Evolutionary conservation across 2,329 filamentous ascomycete species (phyloP), one percentile per base, ranked within the genome.

Genomic region (Hypocrella siamensis): DNA sequence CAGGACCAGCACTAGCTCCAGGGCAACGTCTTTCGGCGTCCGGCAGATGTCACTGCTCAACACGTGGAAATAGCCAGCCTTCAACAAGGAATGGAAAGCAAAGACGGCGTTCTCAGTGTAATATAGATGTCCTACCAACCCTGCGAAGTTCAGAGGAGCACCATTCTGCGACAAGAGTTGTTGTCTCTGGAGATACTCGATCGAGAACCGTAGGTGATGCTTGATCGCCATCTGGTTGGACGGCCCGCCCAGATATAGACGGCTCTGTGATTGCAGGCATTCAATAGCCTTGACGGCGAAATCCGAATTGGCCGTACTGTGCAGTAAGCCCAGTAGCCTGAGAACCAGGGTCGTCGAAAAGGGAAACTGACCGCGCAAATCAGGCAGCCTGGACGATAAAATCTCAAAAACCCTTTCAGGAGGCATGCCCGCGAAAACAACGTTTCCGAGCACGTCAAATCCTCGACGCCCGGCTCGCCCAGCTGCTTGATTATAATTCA

Each of bases 401-500:
- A 88, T 64, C 31, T 79, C 70, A 38, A 69, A 66, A 2, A 74
- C 69, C 41, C 81, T 10, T 76, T 27, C 58, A 6, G 56, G 49
- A 1, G 66, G 56, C 12, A 88, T 63, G 2, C 68, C 68, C 38
- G 79, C 75, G 51, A 88, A 88, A 2, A 88, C 76, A 2, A 88
- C 76, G 43, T 88, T 88, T 35, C 81, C 81, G 2, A 88, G 65
- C 16, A 84, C 57, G 46, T 88, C 81, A 39, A 88, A 88, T 2
- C 81, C 81, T 56, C 81, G 70, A 51, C 81, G 75, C 41, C 81
- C 81, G 19, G 81, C 77, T 61, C 80, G 75, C 52, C 82, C 80
- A 35, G 79, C 72, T 6, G 71, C 78, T 49, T 88, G 81, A 7
- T 78, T 70, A 49, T 79, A 88, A 47, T 82, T 83, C 31, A 86